Evolutionary conservation across 2,329 filamentous ascomycete species (phyloP).

Genomic region (Eutypa lata): DNA sequence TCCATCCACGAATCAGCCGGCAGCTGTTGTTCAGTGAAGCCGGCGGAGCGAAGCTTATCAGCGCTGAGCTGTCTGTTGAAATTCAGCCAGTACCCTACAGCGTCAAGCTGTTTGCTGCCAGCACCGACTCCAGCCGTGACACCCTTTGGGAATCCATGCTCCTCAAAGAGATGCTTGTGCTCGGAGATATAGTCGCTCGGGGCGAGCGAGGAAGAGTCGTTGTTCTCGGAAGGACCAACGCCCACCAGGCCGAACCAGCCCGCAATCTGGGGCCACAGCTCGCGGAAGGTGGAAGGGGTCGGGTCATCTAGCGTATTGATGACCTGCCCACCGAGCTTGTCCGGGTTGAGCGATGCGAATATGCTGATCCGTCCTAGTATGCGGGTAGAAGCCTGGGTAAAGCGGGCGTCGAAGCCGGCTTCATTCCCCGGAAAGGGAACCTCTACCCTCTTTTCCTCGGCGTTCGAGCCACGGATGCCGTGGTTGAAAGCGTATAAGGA

Average conservation of each 20-base stretch:
- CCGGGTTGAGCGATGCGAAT: slow-evolving; percentile 25
- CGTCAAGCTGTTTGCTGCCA: slow-evolving; percentile 37
- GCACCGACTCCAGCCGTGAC: slow-evolving; percentile 31
- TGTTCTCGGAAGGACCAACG: slow-evolving; percentile 12
- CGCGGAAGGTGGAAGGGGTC: slow-evolving; percentile 21
- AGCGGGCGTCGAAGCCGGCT: slow-evolving; percentile 20
- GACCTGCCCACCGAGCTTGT: slow-evolving; percentile 24
- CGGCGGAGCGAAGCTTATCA: slow-evolving; percentile 33
- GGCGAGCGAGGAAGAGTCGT: not conserved
- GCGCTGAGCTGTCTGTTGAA: slow-evolving; percentile 47
- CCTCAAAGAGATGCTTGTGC: slow-evolving; percentile 26
- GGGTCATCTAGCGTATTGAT: slow-evolving; percentile 31
- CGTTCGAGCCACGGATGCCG: slow-evolving; percentile 1
- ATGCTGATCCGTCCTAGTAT: slow-evolving; percentile 28
- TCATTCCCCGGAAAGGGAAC: slow-evolving; percentile 28
- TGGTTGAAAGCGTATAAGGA: slow-evolving; percentile 32
- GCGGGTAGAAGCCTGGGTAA: slow-evolving; percentile 30
- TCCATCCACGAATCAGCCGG: slow-evolving; percentile 39
- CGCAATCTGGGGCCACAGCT: slow-evolving; percentile 29
- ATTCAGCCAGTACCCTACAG: slow-evolving; percentile 43
- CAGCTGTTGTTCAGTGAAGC: slow-evolving; percentile 36
- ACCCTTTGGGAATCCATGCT: slow-evolving; percentile 21
- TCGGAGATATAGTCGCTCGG: slow-evolving; percentile 30
- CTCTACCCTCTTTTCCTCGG: slow-evolving; percentile 4
- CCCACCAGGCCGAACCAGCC: slow-evolving; percentile 31